Evolutionary conservation across 2,329 filamentous ascomycete species (phyloP), one percentile per base, ranked within the genome.

Genomic region (Fusarium incarnatum): DNA sequence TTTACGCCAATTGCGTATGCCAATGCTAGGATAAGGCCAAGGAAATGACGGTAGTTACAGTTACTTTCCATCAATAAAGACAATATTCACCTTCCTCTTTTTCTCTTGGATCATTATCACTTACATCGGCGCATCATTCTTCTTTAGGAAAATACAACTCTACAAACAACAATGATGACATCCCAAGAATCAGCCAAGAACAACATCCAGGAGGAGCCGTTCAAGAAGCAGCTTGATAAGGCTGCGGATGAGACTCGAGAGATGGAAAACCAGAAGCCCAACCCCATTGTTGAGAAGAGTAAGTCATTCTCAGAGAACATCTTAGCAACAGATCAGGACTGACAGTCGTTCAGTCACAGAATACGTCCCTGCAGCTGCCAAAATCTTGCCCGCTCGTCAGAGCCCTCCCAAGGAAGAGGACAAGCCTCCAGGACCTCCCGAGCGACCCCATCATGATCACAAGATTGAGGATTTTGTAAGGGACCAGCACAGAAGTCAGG

Each of bases 381-480:
- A 81, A 49, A 58, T 84, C 47, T 73, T 86, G 6, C 82, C 81
- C 18, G 70, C 74, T 16, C 72, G 79, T 37, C 73, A 80, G 40
- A 73, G 77, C 25, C 66, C 74, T 22, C 44, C 63, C 13, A 65
- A 71, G 49, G 61, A 77, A 11, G 56, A 68, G 6, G 60, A 69
- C 8, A 67, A 71, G 55, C 58, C 60, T 9, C 60, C 73, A 2
- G 82, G 79, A 5, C 81, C 81, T 16, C 85, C 84, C 5, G 70
- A 81, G 13, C 78, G 84, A 16, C 85, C 84, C 0, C 67, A 78
- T 23, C 81, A 87, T 57, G 85, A 87, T 66, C 56, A 73, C 8
- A 81, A 84, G 70, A 86, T 88, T 52, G 84, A 85, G 64, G 83
- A 86, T 28, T 87, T 87, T 63, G 77, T 88, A 32, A 80, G 83